Evolutionary conservation across 441 rosid genomes (phyloP), one percentile per base, ranked within the genome.

Genomic region (Euphorbia corollata): DNA sequence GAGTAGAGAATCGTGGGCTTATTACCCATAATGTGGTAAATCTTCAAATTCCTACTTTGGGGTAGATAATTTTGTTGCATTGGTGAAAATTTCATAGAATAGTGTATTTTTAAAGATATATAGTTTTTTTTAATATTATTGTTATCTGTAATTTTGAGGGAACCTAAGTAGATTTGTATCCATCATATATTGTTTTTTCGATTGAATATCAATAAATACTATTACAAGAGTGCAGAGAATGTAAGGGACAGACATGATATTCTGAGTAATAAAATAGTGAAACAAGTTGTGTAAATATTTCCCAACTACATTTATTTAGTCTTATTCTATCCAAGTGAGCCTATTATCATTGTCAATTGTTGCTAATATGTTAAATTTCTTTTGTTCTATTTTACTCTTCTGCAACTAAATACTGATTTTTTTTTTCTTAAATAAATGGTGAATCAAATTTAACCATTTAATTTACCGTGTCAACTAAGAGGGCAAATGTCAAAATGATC

Each of bases 131-230:
- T 50, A 36, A 3, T 58, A n/a, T 50, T 24, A 18, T 12, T 11
- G 24, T 6, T n/a, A 43, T 43, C 16, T 72, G 70, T 77, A 41
- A 65, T 81, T 20, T 23, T 8, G 6, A 43, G 70, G 48, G 58
- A 68, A 51, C 65, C 63, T 54, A 4, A 71, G 75, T 69, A 75
- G 71, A 75, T 71, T 50, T 70, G 62, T 81, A 63, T 71, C 74
- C 71, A 74, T 75, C 71, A 27, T n/a, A 27, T 45, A 34, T 75
- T 77, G 77, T 75, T 62, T 59, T 71, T 73, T 82, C 69, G n/a
- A 68, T 78, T 73, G 12, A 72, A 53, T 63, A 60, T 68, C 59
- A 65, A 72, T 47, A 72, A 70, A 55, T 50, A 65, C 32, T 58
- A 68, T 61, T 51, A 34, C 64, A 76, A 69, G 43, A 67, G 67